phyloP scores from a whole-genome alignment of 805 yeast species.

The Lipomyces yamanashiensis region DNA sequence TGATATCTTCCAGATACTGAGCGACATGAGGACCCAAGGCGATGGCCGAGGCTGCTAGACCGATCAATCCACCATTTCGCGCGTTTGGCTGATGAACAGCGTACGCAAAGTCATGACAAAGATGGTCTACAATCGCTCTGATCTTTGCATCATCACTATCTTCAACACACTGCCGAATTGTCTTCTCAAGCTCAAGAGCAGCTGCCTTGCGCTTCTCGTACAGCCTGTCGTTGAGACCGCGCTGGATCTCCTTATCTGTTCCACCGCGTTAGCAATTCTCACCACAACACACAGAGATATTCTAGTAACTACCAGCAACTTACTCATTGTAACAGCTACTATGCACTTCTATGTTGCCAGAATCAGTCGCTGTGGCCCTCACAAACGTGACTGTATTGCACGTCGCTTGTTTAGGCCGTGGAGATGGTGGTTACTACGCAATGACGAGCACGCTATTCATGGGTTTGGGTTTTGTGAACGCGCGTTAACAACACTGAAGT shows the following conservation, averaged over 20 bases:
- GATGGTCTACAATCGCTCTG: conserved; percentile 66
- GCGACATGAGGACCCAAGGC: conserved; percentile 90
- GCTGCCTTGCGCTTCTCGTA: conserved; percentile 80
- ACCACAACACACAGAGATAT: conserved; percentile 51
- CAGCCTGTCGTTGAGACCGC: conserved; percentile 72
- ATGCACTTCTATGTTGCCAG: too few species aligned
- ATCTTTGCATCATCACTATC: conserved; percentile 65
- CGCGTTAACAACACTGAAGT: too few species aligned
- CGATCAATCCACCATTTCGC: conserved; percentile 93
- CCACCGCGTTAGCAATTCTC: conserved; percentile 36
- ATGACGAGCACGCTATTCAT: too few species aligned
- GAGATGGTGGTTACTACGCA: too few species aligned
- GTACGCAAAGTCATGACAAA: conserved; percentile 77
- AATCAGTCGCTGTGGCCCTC: too few species aligned
- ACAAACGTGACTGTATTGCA: too few species aligned
- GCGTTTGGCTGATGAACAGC: conserved; percentile 85
- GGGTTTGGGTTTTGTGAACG: too few species aligned
- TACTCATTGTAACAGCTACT: conserved; percentile 41
- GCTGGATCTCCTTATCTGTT: conserved; percentile 64
- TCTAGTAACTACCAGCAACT: conserved; percentile 71
- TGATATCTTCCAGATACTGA: conserved; percentile 75
- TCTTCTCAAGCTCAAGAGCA: conserved; percentile 67
- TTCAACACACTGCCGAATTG: conserved; percentile 70
- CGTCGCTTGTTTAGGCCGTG: too few species aligned
- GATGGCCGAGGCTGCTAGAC: conserved; percentile 92